Percentiles rank a stretch among this genome's conserved stretches.
These are phyloP conservation scores for Botrytis fabae DNA, from an alignment of 2,329 filamentous ascomycete species.

Conservation along the genomic window DNA sequence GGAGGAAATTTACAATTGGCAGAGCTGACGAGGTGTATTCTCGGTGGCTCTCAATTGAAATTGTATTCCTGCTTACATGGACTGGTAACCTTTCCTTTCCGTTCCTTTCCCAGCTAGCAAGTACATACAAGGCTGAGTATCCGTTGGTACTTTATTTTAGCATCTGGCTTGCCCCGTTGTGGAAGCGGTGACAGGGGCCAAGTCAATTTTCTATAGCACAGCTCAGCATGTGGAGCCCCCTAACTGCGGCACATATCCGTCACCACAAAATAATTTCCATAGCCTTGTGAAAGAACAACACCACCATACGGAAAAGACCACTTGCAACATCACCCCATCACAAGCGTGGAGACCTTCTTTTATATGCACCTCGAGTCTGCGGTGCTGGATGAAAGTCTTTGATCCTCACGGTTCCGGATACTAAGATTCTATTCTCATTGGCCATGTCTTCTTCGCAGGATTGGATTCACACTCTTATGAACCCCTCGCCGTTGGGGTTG, in stretches of 20 bases:
- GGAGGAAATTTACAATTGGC: not conserved
- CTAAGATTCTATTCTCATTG: not conserved
- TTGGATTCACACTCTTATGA: constrained; percentile 55
- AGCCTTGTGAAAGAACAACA: constrained; percentile 17
- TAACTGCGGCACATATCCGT: not conserved
- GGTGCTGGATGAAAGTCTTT: not conserved
- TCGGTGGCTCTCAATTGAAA: constrained; percentile 8
- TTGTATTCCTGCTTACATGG: constrained; percentile 7
- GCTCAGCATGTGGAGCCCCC: constrained; percentile 15
- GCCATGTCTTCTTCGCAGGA: constrained; percentile 31
- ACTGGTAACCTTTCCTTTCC: not conserved
- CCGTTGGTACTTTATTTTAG: constrained; percentile 15
- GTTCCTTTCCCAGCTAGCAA: not conserved
- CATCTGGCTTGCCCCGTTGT: not conserved
- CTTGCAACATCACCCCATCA: not conserved
- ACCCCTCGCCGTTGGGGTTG: constrained; percentile 62
- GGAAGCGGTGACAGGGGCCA: constrained; percentile 15
- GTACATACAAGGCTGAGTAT: constrained; percentile 22
- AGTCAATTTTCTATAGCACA: constrained; percentile 2
- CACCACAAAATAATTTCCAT: constrained; percentile 9
- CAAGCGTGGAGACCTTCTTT: not conserved
- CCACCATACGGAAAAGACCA: not conserved
- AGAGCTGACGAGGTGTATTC: constrained; percentile 19
- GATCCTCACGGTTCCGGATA: not conserved
- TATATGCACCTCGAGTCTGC: not conserved